phyloP scores from a whole-genome alignment of 495 filamentous ascomycete genomes.

The Penicillium pancosmium region DNA sequence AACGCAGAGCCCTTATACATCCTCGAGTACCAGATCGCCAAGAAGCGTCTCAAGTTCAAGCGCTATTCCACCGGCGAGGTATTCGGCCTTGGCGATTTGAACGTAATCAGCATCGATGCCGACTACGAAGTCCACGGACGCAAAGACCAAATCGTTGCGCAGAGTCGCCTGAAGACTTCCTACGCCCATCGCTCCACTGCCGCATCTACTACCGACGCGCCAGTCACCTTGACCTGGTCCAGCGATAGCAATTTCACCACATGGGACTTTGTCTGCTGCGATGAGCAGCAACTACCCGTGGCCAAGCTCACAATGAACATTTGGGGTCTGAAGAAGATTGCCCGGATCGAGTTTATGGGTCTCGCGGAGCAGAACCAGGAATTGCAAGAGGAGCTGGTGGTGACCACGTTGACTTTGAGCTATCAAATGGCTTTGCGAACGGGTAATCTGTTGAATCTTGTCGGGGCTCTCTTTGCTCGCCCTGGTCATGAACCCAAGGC shows the following conservation, averaged over 20 bases:
- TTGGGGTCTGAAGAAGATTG: slow-evolving; percentile 33
- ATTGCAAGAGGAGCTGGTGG: slow-evolving; percentile 38
- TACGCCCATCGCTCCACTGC: slow-evolving; percentile 36
- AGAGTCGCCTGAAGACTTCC: slow-evolving; percentile 30
- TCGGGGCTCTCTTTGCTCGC: slow-evolving; percentile 28
- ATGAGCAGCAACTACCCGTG: slow-evolving; percentile 33
- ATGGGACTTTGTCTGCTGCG: slow-evolving; percentile 41
- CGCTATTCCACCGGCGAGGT: not conserved
- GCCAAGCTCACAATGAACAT: slow-evolving; percentile 29
- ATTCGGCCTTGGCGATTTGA: slow-evolving; percentile 29
- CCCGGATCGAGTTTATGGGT: slow-evolving; percentile 36
- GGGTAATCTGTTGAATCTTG: slow-evolving; percentile 28
- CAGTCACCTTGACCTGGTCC: slow-evolving; percentile 36
- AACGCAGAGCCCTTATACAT: slow-evolving; percentile 21
- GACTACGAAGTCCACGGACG: slow-evolving; percentile 30
- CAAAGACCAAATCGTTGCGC: slow-evolving; percentile 29
- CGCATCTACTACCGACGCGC: slow-evolving; percentile 21
- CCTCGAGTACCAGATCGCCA: slow-evolving; percentile 20
- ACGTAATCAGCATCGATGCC: slow-evolving; percentile 32
- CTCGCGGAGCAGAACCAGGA: slow-evolving; percentile 15
- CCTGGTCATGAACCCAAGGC: slow-evolving; percentile 15
- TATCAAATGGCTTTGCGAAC: slow-evolving; percentile 31
- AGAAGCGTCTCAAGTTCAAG: not conserved
- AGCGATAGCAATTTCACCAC: slow-evolving; percentile 29
- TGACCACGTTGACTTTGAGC: slow-evolving; percentile 32